Evolutionary conservation across 2,329 filamentous ascomycete genomes (phyloP), one percentile per base, ranked within the genome.

Genomic region (Fusarium staphyleae): DNA sequence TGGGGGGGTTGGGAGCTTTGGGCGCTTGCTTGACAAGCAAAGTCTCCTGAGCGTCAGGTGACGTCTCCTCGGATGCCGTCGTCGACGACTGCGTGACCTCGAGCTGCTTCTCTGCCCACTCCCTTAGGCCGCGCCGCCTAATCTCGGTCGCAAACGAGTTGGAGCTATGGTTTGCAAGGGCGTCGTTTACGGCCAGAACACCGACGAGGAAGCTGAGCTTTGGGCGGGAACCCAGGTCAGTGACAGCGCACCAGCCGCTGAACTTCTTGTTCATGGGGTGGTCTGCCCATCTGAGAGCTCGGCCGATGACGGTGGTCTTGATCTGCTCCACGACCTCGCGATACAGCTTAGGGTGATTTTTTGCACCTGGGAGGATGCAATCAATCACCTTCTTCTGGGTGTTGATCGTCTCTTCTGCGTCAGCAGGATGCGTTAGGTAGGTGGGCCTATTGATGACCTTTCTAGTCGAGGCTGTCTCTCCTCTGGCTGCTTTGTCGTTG

Each of bases 61-160:
- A 7, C 7, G 10, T 9, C 7, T 35, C 3, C 1, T 16, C 13
- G 2, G 22, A 6, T 3, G 13, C 8, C 3, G 34, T 13, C 2
- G 19, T 14, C 9, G 33, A 3, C 2, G 33, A 19, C 4, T 7
- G 7, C 5, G 3, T 4, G 4, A 9, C 5, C 6, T 29, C n/a
- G 10, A 64, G 39, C 29, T 56, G 7, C 8, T 51, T 2, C 2
- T n/a, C 5, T 10, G 35, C 40, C 61, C 60, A 64, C 1, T 22
- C 16, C 4, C 12, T 7, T 1, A 64, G 37, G 3, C 30, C 18
- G 2, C 48, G 54, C 2, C 3, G 7, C 0, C 0, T 3, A 12
- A 2, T 42, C 45, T 0, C 13, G 4, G 14, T 1, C 5, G 14
- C 22, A 24, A 24, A 24, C 3, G 9, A 50, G 44, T 12, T 32